Percentiles rank a stretch among this genome's conserved stretches.
Evolutionary conservation across 106 monocot species (phyloP).

Genomic region (Alisma plantagoaquatica): DNA sequence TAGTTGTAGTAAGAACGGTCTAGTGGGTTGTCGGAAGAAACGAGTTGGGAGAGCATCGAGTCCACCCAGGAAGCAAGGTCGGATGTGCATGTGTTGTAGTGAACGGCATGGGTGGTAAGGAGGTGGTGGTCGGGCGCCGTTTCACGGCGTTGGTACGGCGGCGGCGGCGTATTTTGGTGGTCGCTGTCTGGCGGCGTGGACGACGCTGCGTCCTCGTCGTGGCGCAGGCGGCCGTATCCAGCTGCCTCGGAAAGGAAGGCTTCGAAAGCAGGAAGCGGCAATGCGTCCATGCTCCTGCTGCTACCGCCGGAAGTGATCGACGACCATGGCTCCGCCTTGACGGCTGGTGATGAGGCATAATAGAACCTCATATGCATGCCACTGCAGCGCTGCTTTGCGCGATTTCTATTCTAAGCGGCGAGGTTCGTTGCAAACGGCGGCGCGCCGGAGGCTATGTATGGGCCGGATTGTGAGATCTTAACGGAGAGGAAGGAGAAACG

Average conservation of each 20-base stretch:
- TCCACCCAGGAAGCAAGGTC: slow-evolving; percentile 23
- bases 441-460: no score
- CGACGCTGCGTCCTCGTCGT: background rate
- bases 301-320: no score
- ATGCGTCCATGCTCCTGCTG: no score
- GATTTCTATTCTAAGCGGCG: no score
- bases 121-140: background rate
- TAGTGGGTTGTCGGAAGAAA: background rate
- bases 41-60: slow-evolving; percentile 19
- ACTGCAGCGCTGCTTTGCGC: background rate
- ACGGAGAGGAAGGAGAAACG: no score
- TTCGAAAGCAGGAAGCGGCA: background rate
- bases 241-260: background rate
- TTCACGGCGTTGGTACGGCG: slow-evolving; percentile 2
- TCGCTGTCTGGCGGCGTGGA: slow-evolving; percentile 1
- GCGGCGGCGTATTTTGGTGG: slow-evolving; percentile 18
- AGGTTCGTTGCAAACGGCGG: no score
- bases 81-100: slow-evolving; percentile 22
- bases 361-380: no score
- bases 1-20: background rate
- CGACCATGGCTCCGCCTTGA: no score
- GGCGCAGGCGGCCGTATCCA: background rate
- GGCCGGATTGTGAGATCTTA: no score
- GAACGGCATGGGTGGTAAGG: slow-evolving; percentile 10
- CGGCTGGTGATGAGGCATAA: no score